These are phyloP conservation scores for Hyaloscypha finlandica DNA, from an alignment of 495 filamentous ascomycete species.

Conservation along the genomic window DNA sequence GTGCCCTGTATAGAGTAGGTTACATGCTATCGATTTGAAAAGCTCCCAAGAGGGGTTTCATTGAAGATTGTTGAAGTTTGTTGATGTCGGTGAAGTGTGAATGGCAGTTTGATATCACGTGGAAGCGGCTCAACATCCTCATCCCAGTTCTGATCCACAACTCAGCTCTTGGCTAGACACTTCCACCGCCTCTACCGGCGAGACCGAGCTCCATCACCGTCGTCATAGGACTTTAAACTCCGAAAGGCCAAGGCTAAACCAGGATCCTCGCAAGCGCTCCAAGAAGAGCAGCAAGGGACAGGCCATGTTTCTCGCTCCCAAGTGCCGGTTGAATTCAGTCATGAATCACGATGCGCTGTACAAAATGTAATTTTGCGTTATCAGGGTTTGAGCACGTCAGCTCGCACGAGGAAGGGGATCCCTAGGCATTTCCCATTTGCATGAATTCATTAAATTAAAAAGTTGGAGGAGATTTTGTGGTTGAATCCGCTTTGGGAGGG, in stretches of 20 bases:
- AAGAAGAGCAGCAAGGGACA: slow-evolving; percentile 5
- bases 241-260: not conserved
- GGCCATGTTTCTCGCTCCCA: not conserved
- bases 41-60: not conserved
- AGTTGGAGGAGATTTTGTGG: not conserved
- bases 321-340: slow-evolving; percentile 13
- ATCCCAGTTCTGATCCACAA: not conserved
- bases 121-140: not conserved
- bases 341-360: slow-evolving; percentile 32
- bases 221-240: slow-evolving; percentile 1
- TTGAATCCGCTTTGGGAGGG: not conserved
- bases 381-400: slow-evolving; percentile 17
- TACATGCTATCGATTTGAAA: not conserved
- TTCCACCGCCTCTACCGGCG: not conserved
- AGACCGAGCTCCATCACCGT: not conserved
- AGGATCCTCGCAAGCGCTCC: slow-evolving; percentile 1
- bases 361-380: slow-evolving; percentile 29
- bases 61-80: not conserved
- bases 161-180: not conserved
- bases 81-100: not conserved
- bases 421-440: slow-evolving; percentile 4
- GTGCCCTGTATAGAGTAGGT: not conserved
- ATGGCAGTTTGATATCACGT: not conserved
- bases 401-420: not conserved
- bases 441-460: slow-evolving; percentile 13